phyloP scores from a whole-genome alignment of 257 asterid species.

The Solanum paucissectum region DNA sequence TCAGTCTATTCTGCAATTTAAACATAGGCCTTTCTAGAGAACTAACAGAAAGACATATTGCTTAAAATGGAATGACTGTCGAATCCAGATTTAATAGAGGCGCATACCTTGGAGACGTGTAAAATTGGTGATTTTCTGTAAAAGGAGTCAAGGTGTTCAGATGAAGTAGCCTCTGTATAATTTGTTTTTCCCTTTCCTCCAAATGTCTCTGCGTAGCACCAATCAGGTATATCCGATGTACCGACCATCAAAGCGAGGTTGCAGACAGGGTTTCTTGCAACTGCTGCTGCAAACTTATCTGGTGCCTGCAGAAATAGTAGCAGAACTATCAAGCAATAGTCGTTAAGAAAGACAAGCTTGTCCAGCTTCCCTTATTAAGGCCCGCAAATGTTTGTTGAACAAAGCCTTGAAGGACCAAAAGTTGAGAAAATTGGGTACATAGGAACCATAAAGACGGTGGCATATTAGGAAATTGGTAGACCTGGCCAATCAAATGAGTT shows the following conservation, averaged over 20 bases:
- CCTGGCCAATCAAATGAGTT: conserved; percentile 98
- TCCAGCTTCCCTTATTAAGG: background rate
- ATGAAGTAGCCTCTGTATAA: conserved; percentile 69
- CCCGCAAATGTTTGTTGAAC: background rate
- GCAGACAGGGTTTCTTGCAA: conserved; percentile 88
- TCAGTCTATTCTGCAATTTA: background rate
- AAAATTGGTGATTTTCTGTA: conserved; percentile 77
- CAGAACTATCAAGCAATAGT: background rate
- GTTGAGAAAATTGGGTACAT: background rate
- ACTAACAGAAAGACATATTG: background rate
- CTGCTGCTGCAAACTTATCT: conserved; percentile 81
- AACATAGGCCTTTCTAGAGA: background rate
- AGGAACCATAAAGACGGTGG: background rate
- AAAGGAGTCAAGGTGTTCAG: conserved; percentile 54
- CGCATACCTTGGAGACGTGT: conserved; percentile 60
- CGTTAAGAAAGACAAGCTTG: background rate
- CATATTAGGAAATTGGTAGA: conserved; percentile 2
- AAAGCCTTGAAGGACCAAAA: background rate
- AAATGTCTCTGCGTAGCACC: conserved; percentile 67
- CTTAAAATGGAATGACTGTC: background rate
- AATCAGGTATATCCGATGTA: conserved; percentile 85
- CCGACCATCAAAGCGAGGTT: conserved; percentile 94
- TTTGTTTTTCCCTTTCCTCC: conserved; percentile 54
- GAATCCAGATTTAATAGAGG: background rate
- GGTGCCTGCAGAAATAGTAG: conserved; percentile 52